phyloP scores from a whole-genome alignment of 768 basidiomycete species.

The Pleurotus ostreatus region DNA sequence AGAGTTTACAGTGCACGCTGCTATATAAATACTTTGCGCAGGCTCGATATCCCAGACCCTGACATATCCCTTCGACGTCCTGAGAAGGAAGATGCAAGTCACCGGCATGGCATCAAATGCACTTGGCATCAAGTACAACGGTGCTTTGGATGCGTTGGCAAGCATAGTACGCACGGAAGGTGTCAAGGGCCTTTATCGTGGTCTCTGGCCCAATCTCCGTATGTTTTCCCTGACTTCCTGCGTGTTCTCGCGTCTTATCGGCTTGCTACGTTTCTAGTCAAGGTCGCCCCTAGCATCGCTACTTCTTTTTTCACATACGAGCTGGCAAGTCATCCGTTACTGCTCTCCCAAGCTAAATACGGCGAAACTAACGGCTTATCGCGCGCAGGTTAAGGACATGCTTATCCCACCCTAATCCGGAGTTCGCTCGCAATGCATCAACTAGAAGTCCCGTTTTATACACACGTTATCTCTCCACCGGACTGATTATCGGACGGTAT shows the following conservation, averaged over 20 bases:
- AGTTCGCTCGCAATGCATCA: background rate
- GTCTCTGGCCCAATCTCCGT: conserved; percentile 88
- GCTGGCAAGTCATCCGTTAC: conserved; percentile 32
- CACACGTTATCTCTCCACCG: background rate
- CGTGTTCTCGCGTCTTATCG: conserved; percentile 6
- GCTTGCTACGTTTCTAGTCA: conserved; percentile 45
- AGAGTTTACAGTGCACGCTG: background rate
- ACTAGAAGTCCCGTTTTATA: background rate
- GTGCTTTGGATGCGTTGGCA: conserved; percentile 74
- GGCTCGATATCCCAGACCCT: conserved; percentile 92
- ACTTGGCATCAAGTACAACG: conserved; percentile 65
- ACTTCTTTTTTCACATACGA: conserved; percentile 86
- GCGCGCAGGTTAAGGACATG: conserved; percentile 24
- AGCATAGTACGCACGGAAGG: conserved; percentile 75
- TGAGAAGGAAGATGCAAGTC: conserved; percentile 95
- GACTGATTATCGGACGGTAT: background rate
- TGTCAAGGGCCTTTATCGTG: conserved; percentile 71
- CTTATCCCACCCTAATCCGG: conserved; percentile 31
- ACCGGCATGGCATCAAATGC: conserved; percentile 66
- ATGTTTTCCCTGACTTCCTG: conserved; percentile 28
- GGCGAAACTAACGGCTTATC: background rate
- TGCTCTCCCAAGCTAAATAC: background rate
- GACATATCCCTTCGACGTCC: conserved; percentile 94
- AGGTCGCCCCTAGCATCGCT: conserved; percentile 88
- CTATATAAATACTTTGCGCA: conserved; percentile 17